Evolutionary conservation across 1,284 basidiomycete species (phyloP).

Genomic region (Naganishia cerealis): DNA sequence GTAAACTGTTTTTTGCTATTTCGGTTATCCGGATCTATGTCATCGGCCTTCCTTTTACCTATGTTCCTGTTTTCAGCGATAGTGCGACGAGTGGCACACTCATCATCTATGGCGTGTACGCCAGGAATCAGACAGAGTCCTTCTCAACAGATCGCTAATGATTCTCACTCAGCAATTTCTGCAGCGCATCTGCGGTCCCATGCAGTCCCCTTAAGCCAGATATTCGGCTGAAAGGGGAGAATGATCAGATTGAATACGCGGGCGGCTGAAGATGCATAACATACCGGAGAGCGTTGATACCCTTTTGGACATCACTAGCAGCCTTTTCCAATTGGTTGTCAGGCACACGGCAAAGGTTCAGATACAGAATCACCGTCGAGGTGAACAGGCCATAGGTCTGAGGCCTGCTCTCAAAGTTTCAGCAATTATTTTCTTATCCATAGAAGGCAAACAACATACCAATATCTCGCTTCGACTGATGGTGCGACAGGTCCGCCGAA

Average conservation of each 20-base stretch:
- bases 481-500: slow-evolving; percentile 24
- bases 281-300: slow-evolving; percentile 28
- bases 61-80: slow-evolving; percentile 6
- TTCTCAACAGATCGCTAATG: background rate
- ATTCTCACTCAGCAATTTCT: slow-evolving; percentile 29
- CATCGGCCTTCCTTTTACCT: slow-evolving; percentile 16
- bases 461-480: slow-evolving; percentile 22
- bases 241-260: background rate
- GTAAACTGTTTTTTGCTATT: slow-evolving; percentile 14
- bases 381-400: slow-evolving; percentile 31
- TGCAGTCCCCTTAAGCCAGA: slow-evolving; percentile 25
- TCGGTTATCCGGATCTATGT: slow-evolving; percentile 8
- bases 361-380: slow-evolving; percentile 26
- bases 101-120: slow-evolving; percentile 14
- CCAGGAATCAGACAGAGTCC: background rate
- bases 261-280: background rate
- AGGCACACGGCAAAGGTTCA: slow-evolving; percentile 28
- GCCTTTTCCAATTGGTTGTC: slow-evolving; percentile 14
- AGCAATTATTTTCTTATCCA: background rate
- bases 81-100: slow-evolving; percentile 19
- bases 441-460: background rate
- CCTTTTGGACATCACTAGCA: slow-evolving; percentile 24
- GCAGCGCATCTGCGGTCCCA: slow-evolving; percentile 27
- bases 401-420: slow-evolving; percentile 1
- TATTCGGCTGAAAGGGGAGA: slow-evolving; percentile 6